phyloP scores from a whole-genome alignment of 805 yeast species.

The Lipomyces lipofer region DNA sequence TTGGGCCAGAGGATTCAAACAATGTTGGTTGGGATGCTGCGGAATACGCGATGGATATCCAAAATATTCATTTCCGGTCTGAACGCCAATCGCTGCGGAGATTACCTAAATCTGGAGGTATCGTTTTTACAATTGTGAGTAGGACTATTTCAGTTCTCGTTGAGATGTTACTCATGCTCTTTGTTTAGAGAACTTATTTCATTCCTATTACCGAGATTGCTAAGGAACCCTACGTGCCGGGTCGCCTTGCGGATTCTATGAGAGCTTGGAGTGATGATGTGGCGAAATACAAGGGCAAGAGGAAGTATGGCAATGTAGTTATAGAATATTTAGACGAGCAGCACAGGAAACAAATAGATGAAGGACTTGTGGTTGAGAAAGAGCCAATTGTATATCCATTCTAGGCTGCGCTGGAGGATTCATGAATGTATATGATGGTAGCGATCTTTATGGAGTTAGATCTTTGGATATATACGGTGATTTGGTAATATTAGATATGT shows the following conservation, averaged over 20 bases:
- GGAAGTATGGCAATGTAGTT: slow-evolving; percentile 23
- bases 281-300: slow-evolving; percentile 57
- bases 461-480: background rate
- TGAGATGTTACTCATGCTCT: background rate
- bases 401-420: slow-evolving; percentile 6
- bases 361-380: slow-evolving; percentile 15
- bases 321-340: slow-evolving; percentile 28
- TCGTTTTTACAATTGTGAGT: slow-evolving; percentile 53
- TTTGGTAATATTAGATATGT: too few species aligned
- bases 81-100: slow-evolving; percentile 66
- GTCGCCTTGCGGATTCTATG: slow-evolving; percentile 59
- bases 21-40: slow-evolving; percentile 66
- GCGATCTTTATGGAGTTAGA: background rate
- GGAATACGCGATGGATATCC: slow-evolving; percentile 48
- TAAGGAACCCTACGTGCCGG: slow-evolving; percentile 61
- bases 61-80: slow-evolving; percentile 56
- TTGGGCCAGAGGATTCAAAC: slow-evolving; percentile 56
- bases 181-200: slow-evolving; percentile 53
- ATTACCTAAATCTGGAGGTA: slow-evolving; percentile 59
- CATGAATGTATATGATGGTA: background rate
- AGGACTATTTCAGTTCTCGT: background rate
- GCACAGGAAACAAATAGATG: slow-evolving; percentile 27
- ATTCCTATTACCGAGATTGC: slow-evolving; percentile 55
- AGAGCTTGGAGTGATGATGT: slow-evolving; percentile 63
- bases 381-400: slow-evolving; percentile 28